These are phyloP conservation scores for Sergeia podlipaevii DNA, from an alignment of 208 protist species.

Conservation along the genomic window DNA sequence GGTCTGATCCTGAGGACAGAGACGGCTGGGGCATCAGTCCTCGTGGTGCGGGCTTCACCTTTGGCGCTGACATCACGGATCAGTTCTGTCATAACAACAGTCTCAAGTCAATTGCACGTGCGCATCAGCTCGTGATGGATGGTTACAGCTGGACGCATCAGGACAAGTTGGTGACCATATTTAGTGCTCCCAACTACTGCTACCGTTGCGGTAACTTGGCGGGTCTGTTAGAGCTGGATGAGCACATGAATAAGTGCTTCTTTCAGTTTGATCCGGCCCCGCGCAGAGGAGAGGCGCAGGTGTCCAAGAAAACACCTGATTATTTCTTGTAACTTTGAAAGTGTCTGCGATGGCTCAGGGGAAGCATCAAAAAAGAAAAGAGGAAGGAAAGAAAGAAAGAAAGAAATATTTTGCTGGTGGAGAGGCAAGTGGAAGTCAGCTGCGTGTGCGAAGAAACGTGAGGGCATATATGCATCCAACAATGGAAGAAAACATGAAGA, in stretches of 20 bases:
- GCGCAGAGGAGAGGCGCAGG: conserved; percentile 95
- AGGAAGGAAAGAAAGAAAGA: too few relatives aligned
- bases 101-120: conserved; percentile 94
- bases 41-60: conserved; percentile 98
- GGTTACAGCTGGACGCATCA: conserved; percentile 99
- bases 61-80: conserved; percentile 97
- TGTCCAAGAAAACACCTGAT: conserved; percentile 98
- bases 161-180: conserved; percentile 98
- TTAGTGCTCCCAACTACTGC: conserved; percentile 99
- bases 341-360: background rate
- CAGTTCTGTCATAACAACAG: conserved; percentile 99
- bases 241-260: conserved; percentile 98
- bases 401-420: too few relatives aligned
- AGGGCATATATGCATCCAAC: background rate
- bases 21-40: conserved; percentile 97
- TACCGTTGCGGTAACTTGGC: conserved; percentile 98
- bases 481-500: background rate
- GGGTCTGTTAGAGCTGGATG: conserved; percentile 98
- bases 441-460: background rate
- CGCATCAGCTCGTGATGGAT: conserved; percentile 98
- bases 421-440: too few relatives aligned
- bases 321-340: conserved; percentile 98
- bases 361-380: background rate
- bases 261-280: conserved; percentile 99
- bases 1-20: conserved; percentile 97